These are phyloP conservation scores for Pseudozyma sp. DNA, from an alignment of 1,284 basidiomycete genomes.

Conservation along the genomic window DNA sequence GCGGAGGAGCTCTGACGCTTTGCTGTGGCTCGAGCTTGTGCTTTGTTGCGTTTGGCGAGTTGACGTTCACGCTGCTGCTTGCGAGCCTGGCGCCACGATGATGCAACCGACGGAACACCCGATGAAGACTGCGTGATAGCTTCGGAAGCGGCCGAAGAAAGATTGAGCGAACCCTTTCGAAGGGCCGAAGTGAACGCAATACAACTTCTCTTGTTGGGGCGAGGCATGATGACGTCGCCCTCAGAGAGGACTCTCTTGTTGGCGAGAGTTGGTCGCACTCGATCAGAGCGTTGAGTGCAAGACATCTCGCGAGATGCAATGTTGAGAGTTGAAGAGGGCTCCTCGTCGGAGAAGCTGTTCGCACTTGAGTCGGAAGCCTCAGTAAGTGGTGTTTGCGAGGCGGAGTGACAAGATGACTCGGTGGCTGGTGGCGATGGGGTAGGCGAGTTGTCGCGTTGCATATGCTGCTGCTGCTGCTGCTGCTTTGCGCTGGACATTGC, in stretches of 20 bases:
- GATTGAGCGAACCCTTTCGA: constrained; percentile 5
- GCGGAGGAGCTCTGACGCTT: background rate
- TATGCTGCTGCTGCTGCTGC: background rate
- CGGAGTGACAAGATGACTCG: constrained; percentile 2
- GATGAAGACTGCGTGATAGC: background rate
- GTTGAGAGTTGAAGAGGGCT: background rate
- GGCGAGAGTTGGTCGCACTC: constrained; percentile 1
- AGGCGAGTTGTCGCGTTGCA: background rate
- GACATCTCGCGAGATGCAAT: background rate
- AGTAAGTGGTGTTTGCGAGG: constrained; percentile 8
- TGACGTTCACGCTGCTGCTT: constrained; percentile 10
- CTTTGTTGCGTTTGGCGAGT: background rate
- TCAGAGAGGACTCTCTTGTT: constrained; percentile 28
- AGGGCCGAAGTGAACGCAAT: background rate
- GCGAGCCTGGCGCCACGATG: constrained; percentile 26
- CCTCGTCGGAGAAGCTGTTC: constrained; percentile 8
- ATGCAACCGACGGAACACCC: background rate
- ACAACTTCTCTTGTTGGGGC: constrained; percentile 16
- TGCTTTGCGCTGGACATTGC: background rate
- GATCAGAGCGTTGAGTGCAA: background rate
- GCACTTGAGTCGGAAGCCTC: constrained; percentile 35
- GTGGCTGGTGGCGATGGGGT: constrained; percentile 34
- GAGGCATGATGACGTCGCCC: constrained; percentile 17
- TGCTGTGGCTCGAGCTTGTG: background rate
- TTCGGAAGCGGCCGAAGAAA: background rate